Conservation (phyloP, 805 yeast genomes). For the Ogataea populi-albae region DNA sequence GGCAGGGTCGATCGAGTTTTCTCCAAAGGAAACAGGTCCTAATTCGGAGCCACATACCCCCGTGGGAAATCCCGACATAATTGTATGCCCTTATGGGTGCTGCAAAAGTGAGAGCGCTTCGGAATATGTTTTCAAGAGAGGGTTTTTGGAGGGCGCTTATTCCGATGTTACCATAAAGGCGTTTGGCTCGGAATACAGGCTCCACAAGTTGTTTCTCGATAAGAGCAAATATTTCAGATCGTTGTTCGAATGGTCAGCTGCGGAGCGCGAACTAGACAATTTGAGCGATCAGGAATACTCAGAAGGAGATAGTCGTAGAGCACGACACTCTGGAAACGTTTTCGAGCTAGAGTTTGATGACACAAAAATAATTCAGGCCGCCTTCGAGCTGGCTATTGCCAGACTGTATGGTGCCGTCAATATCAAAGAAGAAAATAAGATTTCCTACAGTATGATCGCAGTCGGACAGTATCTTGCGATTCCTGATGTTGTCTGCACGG, state of each 20-base stretch:
- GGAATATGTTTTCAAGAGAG: conserved; percentile 37
- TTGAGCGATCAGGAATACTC: conserved; percentile 3
- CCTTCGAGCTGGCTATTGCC: conserved; percentile 48
- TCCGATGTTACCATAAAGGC: conserved; percentile 48
- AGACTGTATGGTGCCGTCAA: conserved; percentile 45
- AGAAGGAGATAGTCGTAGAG: conserved; percentile 1
- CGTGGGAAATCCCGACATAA: conserved; percentile 5
- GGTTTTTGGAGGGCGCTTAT: conserved; percentile 44
- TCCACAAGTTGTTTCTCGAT: conserved; percentile 45
- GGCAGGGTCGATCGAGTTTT: conserved; percentile 12
- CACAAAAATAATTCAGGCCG: conserved; percentile 39
- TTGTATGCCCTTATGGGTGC: conserved; percentile 28
- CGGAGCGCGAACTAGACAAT: neutral
- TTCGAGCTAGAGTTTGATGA: conserved; percentile 40
- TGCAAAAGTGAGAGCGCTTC: conserved; percentile 21
- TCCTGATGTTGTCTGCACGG: conserved; percentile 41
- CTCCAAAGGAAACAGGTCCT: conserved; percentile 9
- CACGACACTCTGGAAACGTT: neutral
- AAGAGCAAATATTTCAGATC: conserved; percentile 47
- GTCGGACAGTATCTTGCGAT: conserved; percentile 49
- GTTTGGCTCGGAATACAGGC: conserved; percentile 41
- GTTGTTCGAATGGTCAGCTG: conserved; percentile 42
- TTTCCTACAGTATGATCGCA: conserved; percentile 45
- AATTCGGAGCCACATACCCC: conserved; percentile 1
- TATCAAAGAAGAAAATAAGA: conserved; percentile 30